phyloP scores from a whole-genome alignment of 306 rosid species.

The Vigna reflexopilosa region DNA sequence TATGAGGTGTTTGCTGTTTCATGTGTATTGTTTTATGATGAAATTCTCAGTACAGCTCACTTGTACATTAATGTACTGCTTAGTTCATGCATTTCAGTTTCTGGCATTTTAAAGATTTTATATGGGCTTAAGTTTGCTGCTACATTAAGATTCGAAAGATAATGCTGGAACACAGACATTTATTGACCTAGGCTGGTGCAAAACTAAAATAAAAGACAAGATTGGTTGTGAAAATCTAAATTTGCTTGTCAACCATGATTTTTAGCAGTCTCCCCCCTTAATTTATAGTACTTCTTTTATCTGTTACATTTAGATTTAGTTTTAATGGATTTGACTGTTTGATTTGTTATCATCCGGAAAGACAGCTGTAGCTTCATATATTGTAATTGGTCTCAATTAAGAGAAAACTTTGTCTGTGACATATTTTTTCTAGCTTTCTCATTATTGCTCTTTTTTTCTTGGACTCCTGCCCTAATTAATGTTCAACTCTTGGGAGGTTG shows the following conservation, averaged over 20 bases:
- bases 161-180: conserved; percentile 24
- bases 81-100: conserved; percentile 35
- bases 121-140: conserved; percentile 3
- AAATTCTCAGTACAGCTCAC: conserved; percentile 19
- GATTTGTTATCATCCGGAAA: not conserved
- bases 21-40: conserved; percentile 13
- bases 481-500: not conserved
- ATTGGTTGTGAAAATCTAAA: conserved; percentile 14
- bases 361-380: not conserved
- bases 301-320: conserved; percentile 8
- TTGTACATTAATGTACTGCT: conserved; percentile 35
- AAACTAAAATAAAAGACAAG: conserved; percentile 15
- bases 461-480: not conserved
- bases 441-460: not conserved
- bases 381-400: conserved; percentile 9
- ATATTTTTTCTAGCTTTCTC: conserved; percentile 4
- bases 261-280: not conserved
- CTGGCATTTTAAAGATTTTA: conserved; percentile 1
- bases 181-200: conserved; percentile 16
- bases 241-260: conserved; percentile 2
- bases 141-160: conserved; percentile 1
- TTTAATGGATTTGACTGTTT: not conserved
- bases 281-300: not conserved
- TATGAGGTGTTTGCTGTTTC: conserved; percentile 31
- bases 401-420: not conserved